These are phyloP conservation scores for Moelleriella libera DNA, from an alignment of 2,329 filamentous ascomycete genomes.

Conservation along the genomic window DNA sequence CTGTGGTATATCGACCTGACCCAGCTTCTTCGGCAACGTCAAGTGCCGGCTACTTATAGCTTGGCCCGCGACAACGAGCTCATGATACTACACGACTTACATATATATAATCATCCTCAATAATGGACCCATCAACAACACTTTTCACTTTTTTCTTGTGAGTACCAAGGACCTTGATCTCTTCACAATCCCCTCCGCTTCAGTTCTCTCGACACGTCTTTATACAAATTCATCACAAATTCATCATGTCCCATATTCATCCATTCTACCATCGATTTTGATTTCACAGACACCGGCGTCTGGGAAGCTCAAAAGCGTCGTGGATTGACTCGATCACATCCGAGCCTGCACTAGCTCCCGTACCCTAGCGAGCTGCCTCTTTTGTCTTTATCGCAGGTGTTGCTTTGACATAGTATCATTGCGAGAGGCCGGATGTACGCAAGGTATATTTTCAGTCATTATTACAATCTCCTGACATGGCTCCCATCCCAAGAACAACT, in stretches of 20 bases:
- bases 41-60: neutral
- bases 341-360: neutral
- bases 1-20: neutral
- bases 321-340: neutral
- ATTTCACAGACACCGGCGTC: no score
- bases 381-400: neutral
- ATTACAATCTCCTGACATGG: neutral
- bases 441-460: neutral
- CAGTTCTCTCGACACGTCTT: no score
- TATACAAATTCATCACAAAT: no score
- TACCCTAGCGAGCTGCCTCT: neutral
- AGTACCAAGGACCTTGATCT: slow-evolving; percentile 15
- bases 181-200: no score
- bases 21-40: neutral
- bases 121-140: slow-evolving; percentile 48
- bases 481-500: neutral
- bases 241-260: no score
- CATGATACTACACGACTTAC: neutral
- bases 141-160: slow-evolving; percentile 57
- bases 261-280: no score
- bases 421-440: neutral
- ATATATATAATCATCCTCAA: slow-evolving; percentile 2
- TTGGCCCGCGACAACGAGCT: neutral
- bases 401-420: neutral
- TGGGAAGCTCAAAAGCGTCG: no score